Percentiles rank a stretch among this genome's conserved stretches.
Conservation (phyloP, 106 monocot genomes). For the Dendrobium chrysotoxum region DNA sequence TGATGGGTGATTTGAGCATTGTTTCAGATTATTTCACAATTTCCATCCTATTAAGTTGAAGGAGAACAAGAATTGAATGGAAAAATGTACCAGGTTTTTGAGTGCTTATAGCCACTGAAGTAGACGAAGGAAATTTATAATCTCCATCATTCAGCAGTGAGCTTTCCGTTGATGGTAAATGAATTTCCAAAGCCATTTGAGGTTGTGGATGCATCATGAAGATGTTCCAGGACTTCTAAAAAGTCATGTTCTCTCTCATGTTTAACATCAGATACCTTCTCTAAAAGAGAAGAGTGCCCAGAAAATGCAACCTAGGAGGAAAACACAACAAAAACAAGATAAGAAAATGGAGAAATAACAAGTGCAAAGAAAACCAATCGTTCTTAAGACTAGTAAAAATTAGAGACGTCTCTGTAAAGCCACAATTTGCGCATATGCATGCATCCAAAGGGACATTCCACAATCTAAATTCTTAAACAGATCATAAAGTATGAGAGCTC, state of each 20-base stretch:
- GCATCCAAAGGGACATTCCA: not conserved
- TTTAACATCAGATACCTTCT: not conserved
- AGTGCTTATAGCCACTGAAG: slow-evolving; percentile 15
- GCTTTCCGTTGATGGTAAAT: slow-evolving; percentile 15
- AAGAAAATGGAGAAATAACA: not conserved
- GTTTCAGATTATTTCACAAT: not conserved
- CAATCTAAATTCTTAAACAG: not conserved
- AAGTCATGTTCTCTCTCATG: not conserved
- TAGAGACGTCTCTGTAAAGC: not conserved
- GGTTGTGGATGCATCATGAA: slow-evolving; percentile 10
- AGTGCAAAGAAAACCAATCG: not conserved
- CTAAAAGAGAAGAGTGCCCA: not conserved
- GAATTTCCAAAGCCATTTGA: slow-evolving; percentile 14
- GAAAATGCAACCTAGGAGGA: not conserved
- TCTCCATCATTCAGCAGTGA: slow-evolving; percentile 21
- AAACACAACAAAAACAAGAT: not conserved
- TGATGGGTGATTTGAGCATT: not conserved
- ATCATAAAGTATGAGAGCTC: not conserved
- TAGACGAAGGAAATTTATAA: slow-evolving; percentile 14
- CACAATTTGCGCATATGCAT: not conserved
- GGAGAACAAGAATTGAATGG: not conserved
- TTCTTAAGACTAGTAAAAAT: not conserved
- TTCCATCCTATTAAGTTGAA: not conserved
- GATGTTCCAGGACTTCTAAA: not conserved
- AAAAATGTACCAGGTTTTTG: slow-evolving; percentile 31